These are phyloP conservation scores for Cruciata laevipes DNA, from an alignment of 257 asterid genomes.

Conservation along the genomic window DNA sequence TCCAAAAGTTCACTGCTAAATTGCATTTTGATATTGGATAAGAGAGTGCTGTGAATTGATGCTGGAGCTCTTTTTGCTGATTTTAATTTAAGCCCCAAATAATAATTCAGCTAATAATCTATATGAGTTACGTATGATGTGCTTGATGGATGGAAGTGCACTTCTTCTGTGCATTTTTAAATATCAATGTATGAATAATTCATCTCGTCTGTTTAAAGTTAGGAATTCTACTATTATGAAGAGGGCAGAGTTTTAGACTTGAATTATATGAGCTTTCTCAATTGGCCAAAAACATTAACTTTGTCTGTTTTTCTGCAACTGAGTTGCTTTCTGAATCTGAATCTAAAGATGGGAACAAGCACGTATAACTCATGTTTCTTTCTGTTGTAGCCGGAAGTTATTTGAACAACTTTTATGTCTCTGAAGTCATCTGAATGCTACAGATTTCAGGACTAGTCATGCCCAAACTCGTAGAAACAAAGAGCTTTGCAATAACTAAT, in stretches of 20 bases:
- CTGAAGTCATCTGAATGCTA: neutral
- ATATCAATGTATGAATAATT: neutral
- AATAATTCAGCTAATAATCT: neutral
- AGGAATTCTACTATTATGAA: neutral
- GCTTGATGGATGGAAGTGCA: neutral
- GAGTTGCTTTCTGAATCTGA: neutral
- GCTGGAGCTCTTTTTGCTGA: neutral
- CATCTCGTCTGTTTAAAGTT: neutral
- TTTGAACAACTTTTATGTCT: neutral
- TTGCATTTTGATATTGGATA: neutral
- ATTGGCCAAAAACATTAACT: neutral
- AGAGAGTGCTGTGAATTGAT: neutral
- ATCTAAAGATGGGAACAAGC: neutral
- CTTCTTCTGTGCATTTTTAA: neutral
- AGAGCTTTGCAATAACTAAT: neutral
- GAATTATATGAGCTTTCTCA: neutral
- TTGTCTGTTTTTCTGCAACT: neutral
- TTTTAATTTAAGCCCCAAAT: neutral
- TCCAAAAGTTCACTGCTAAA: neutral
- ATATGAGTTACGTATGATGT: neutral
- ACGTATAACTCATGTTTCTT: neutral
- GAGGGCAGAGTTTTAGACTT: neutral
- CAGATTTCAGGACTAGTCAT: neutral
- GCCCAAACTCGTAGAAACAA: neutral
- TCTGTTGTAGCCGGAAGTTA: neutral